Evolutionary conservation across 208 protist genomes (phyloP).

Genomic region (Trypanosoma mega): DNA sequence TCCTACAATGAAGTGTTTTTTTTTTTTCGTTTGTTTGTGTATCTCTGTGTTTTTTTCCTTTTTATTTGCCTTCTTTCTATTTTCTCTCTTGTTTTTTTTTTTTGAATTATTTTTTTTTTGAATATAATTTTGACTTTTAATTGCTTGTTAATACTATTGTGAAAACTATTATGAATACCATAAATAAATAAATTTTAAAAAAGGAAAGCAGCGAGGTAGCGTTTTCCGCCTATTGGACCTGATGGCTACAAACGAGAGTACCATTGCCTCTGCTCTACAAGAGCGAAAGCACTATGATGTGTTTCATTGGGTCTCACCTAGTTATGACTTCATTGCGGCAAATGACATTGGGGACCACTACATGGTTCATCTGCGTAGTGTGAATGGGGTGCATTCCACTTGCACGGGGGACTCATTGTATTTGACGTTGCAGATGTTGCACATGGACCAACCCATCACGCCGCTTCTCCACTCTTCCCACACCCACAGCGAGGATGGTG

Average conservation of each 20-base stretch:
- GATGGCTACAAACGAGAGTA: constrained; percentile 30
- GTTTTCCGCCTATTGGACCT: neutral
- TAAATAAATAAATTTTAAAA: neutral
- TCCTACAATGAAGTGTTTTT: neutral
- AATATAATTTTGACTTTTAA: too few relatives aligned
- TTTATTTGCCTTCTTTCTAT: neutral
- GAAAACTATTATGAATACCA: too few relatives aligned
- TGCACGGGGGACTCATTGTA: constrained; percentile 19
- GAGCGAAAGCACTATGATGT: constrained; percentile 24
- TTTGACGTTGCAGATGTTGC: constrained; percentile 53
- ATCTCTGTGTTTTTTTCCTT: constrained; percentile 7
- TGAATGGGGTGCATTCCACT: constrained; percentile 7
- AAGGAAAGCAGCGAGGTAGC: neutral
- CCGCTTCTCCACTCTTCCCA: constrained; percentile 48
- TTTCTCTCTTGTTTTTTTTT: constrained; percentile 1
- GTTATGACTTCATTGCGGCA: constrained; percentile 30
- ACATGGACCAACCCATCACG: constrained; percentile 57
- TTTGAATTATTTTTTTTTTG: neutral
- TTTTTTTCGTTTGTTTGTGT: too few relatives aligned
- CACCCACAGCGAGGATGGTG: constrained; percentile 8
- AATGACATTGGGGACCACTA: constrained; percentile 32
- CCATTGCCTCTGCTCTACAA: constrained; percentile 10
- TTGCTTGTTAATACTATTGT: neutral
- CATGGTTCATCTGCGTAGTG: constrained; percentile 19
- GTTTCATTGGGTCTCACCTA: constrained; percentile 25